Percentiles rank a stretch among this genome's conserved stretches.
phyloP scores from a whole-genome alignment of 306 rosid genomes.

The Canavalia ensiformis region DNA sequence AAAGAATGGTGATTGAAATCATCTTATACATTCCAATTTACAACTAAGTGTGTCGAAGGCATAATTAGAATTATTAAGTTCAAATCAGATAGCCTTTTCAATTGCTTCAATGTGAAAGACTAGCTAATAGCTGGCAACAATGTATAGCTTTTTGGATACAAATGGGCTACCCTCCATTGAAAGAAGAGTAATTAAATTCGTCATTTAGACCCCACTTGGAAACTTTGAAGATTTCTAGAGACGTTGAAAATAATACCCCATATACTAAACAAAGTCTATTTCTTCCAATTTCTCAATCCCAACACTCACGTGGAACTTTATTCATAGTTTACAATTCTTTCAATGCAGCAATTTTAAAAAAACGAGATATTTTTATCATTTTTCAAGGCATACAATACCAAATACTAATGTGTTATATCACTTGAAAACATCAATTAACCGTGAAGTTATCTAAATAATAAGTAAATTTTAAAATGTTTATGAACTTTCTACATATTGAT shows the following conservation, averaged over 20 bases:
- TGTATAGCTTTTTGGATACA: slow-evolving; percentile 43
- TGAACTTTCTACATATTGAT: too few relatives aligned
- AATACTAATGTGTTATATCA: too few relatives aligned
- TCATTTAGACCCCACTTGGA: slow-evolving; percentile 26
- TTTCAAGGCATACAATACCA: background rate
- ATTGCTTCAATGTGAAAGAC: slow-evolving; percentile 38
- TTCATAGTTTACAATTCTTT: slow-evolving; percentile 1
- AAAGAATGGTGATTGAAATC: background rate
- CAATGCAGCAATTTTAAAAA: background rate
- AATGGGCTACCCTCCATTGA: slow-evolving; percentile 11
- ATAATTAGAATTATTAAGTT: slow-evolving; percentile 30
- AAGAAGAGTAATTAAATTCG: slow-evolving; percentile 26
- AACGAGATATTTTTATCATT: background rate
- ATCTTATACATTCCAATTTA: slow-evolving; percentile 21
- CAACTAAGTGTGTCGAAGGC: slow-evolving; percentile 12
- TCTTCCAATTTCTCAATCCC: background rate
- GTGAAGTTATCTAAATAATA: background rate
- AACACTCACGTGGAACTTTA: background rate
- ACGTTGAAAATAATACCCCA: background rate
- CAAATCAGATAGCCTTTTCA: slow-evolving; percentile 6
- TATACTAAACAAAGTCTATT: background rate
- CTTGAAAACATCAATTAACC: background rate
- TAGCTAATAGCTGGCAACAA: slow-evolving; percentile 18
- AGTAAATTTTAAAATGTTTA: too few relatives aligned
- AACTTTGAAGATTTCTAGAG: background rate